Evolutionary conservation across 73 alveolate genomes (phyloP), one percentile per base, ranked within the genome.

Genomic region (Paramecium sonneborni): DNA sequence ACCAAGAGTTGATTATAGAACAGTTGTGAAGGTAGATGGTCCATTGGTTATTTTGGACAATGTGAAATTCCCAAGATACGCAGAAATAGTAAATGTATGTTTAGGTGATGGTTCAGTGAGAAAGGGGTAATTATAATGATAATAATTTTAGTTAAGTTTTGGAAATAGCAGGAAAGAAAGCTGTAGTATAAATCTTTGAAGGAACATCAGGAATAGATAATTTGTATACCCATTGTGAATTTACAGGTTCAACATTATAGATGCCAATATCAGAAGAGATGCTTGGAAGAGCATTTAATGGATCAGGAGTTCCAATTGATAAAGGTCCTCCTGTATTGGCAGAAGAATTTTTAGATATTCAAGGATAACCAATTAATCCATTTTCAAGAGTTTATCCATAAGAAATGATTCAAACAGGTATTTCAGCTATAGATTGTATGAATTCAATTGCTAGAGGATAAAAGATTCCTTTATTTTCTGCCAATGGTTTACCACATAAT

Each of bases 321-420:
- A 97, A 98, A 88, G 99, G 99, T 85, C 99, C 99, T 85, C 97
- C 99, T 57, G 99, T 99, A 76, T 87, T 99, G 96, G 99, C 99
- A 35, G 99, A 99, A 96, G 99, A 99, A 93, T 97, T 97, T 96
- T 88, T 98, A 87, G 99, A 97, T 95, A 99, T 99, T 92, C 94
- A 96, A 91, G 99, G 99, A 41, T 99, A 98, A 69, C 99, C 99
- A 55, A 96, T 99, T 86, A 99, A 99, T 85, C 99, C 99, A 69
- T 97, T 93, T 93, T 76, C 94, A 76, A 97, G 99, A 95, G 99
- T 96, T 67, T 96, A 97, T 92, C 99, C 99, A 2, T 93, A 96
- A 95, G 99, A 97, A 93, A 97, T 98, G 99, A 97, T 98, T 94
- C 96, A 98, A 95, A 99, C 99, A 23, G 99, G 99, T 82, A 98